phyloP scores from a whole-genome alignment of 1,284 basidiomycete species.

The Ceratobasidium sp. region DNA sequence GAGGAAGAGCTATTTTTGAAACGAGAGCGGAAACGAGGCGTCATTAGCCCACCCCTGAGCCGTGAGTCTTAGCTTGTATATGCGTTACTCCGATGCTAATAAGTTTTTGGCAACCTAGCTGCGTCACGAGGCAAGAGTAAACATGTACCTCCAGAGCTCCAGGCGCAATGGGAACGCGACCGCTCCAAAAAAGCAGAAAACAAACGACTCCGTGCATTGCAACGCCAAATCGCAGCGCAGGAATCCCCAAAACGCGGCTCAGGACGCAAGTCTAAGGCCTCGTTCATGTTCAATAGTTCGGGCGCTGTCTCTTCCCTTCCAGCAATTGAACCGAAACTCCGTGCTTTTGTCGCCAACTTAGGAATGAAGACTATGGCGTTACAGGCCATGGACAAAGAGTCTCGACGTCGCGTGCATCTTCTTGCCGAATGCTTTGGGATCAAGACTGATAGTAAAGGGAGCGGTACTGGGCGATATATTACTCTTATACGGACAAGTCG shows the following conservation, averaged over 20 bases:
- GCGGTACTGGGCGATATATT: slow-evolving; percentile 72
- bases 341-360: slow-evolving; percentile 72
- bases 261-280: slow-evolving; percentile 40
- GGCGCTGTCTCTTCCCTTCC: slow-evolving; percentile 16
- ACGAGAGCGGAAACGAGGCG: slow-evolving; percentile 66
- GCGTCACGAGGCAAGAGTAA: slow-evolving; percentile 67
- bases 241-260: slow-evolving; percentile 59
- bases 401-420: slow-evolving; percentile 80
- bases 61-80: slow-evolving; percentile 51
- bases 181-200: slow-evolving; percentile 83
- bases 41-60: slow-evolving; percentile 70
- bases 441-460: slow-evolving; percentile 81
- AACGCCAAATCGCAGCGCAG: slow-evolving; percentile 65
- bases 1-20: slow-evolving; percentile 39
- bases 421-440: slow-evolving; percentile 80
- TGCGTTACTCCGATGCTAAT: slow-evolving; percentile 54
- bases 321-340: slow-evolving; percentile 75
- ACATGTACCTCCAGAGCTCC: slow-evolving; percentile 72
- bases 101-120: neutral
- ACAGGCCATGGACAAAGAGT: slow-evolving; percentile 80
- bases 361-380: slow-evolving; percentile 69
- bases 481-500: slow-evolving; percentile 76
- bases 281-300: slow-evolving; percentile 43
- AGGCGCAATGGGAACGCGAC: slow-evolving; percentile 83
- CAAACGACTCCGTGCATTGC: slow-evolving; percentile 72